Percentiles rank a stretch among this genome's conserved stretches.
Conservation (phyloP, 306 rosid genomes). For the Quercus glauca region DNA sequence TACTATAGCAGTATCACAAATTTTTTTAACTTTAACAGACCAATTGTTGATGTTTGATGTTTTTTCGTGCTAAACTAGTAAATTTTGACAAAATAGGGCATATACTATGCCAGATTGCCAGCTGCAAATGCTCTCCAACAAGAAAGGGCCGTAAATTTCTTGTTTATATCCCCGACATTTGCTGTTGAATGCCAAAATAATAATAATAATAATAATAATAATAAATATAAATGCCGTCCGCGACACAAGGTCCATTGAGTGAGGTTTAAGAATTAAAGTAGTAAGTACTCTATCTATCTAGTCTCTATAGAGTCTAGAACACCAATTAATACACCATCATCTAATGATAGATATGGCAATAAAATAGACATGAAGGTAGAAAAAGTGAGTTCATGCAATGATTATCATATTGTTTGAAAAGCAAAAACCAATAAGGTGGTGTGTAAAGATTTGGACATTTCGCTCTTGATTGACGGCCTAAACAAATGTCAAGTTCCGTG, state of each 20-base stretch:
- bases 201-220: neutral
- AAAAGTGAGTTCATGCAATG: neutral
- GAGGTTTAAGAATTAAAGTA: no score
- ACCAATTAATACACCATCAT: no score
- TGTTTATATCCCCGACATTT: neutral
- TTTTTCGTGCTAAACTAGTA: no score
- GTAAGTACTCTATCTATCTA: no score
- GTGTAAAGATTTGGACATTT: neutral
- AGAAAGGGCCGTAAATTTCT: neutral
- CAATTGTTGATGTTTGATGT: no score
- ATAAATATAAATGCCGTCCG: neutral
- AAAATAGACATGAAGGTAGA: neutral
- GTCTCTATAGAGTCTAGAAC: no score
- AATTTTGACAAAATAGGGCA: no score
- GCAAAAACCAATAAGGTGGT: neutral
- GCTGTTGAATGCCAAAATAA: neutral
- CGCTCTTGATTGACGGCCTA: neutral
- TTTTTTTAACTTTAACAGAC: no score
- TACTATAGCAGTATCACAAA: accelerated
- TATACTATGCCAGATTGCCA: no score
- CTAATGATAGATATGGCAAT: no score
- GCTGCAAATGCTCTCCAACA: no score
- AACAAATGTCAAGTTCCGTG: neutral
- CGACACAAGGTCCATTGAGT: neutral
- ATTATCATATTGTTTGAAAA: neutral